These are phyloP conservation scores for Paraphaeosphaeria sporulosa DNA, from an alignment of 2,329 filamentous ascomycete genomes.

Conservation along the genomic window DNA sequence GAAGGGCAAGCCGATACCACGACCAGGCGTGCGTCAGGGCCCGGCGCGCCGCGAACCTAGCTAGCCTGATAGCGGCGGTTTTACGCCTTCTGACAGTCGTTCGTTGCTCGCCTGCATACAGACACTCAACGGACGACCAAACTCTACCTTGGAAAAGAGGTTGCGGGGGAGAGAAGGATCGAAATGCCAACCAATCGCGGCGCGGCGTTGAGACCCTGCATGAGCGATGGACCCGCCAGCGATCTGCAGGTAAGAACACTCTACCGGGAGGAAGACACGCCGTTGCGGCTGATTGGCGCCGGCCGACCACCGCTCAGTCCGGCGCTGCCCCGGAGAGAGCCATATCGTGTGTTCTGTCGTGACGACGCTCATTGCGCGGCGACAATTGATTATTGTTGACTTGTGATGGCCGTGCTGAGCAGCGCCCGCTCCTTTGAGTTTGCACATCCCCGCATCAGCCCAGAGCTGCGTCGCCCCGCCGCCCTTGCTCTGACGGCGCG, in stretches of 20 bases:
- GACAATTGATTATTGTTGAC: not conserved
- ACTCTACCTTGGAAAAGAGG: not conserved
- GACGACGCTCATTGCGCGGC: not conserved
- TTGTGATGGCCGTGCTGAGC: not conserved
- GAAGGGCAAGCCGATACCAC: not conserved
- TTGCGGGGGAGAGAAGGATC: not conserved
- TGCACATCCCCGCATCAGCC: not conserved
- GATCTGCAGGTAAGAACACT: slow-evolving; percentile 15
- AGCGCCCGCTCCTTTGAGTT: not conserved
- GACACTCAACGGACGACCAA: not conserved
- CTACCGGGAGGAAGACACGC: slow-evolving; percentile 11
- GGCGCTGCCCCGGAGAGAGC: not conserved
- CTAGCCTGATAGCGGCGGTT: not conserved
- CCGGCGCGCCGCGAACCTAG: not conserved
- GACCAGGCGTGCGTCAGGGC: not conserved
- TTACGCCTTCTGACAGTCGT: not conserved
- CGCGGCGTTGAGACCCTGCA: slow-evolving; percentile 2
- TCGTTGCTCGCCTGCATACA: not conserved
- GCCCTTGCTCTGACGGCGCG: not conserved
- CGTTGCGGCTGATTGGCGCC: slow-evolving; percentile 19
- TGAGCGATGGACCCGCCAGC: slow-evolving; percentile 1
- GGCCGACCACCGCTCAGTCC: not conserved
- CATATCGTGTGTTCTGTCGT: not conserved
- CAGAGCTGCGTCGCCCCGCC: not conserved
- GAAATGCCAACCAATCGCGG: not conserved